phyloP scores from a whole-genome alignment of 768 basidiomycete genomes.

The Suillus variegatus region DNA sequence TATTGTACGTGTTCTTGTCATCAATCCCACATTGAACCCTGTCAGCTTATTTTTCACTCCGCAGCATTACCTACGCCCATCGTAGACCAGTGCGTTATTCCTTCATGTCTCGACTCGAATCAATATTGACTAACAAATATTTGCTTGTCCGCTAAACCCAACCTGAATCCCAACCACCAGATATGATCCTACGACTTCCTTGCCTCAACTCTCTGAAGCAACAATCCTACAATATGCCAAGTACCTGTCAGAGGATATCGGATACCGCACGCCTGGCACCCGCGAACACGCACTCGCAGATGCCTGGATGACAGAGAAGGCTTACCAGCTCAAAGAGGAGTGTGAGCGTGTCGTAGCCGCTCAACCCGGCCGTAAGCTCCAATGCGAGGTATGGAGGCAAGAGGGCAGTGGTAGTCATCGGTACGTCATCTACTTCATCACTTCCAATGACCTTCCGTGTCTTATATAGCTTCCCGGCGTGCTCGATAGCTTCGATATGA shows the following conservation, averaged over 20 bases:
- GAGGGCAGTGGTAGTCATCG: slow-evolving; percentile 85
- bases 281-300: slow-evolving; percentile 86
- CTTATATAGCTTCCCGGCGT: background rate
- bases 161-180: slow-evolving; percentile 15
- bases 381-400: slow-evolving; percentile 93
- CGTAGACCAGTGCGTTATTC: slow-evolving; percentile 46
- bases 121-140: background rate
- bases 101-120: background rate
- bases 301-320: slow-evolving; percentile 74
- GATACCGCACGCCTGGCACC: slow-evolving; percentile 90
- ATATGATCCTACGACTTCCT: slow-evolving; percentile 51
- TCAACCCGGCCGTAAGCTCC: slow-evolving; percentile 54
- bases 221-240: slow-evolving; percentile 64
- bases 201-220: slow-evolving; percentile 73
- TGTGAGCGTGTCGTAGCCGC: slow-evolving; percentile 57
- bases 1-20: slow-evolving; percentile 38
- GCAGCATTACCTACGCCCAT: slow-evolving; percentile 61
- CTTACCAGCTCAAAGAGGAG: slow-evolving; percentile 55
- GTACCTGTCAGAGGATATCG: slow-evolving; percentile 81
- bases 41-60: background rate
- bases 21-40: background rate
- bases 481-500: slow-evolving; percentile 84
- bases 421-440: slow-evolving; percentile 43
- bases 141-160: background rate
- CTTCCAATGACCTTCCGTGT: background rate